Evolutionary conservation across 1,139 yeast genomes (phyloP).

Genomic region (Debaryomyces sp.): DNA sequence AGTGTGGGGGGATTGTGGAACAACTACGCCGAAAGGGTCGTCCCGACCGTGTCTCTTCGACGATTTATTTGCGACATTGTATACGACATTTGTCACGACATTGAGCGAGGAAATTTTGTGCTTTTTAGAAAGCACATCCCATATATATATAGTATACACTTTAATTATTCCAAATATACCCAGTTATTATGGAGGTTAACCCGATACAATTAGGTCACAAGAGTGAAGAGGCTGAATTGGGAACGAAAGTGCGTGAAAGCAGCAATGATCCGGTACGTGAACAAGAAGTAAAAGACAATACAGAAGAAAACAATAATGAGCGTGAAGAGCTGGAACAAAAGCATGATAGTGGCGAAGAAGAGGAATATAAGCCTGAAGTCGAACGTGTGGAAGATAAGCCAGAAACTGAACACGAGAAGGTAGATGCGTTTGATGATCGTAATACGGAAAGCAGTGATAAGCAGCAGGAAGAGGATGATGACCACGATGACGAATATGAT

Average conservation of each 20-base stretch:
- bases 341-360: background rate
- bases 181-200: constrained; percentile 9
- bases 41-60: too few species aligned
- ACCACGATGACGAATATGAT: background rate
- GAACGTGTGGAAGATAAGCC: background rate
- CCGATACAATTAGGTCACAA: constrained; percentile 7
- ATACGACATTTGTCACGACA: background rate
- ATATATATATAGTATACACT: background rate
- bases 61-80: background rate
- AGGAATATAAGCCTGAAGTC: background rate
- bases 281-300: background rate
- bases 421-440: background rate
- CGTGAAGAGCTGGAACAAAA: background rate
- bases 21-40: background rate
- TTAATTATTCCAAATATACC: background rate
- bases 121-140: background rate
- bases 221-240: background rate
- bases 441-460: background rate
- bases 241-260: background rate
- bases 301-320: constrained; percentile 3
- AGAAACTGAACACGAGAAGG: background rate
- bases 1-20: background rate
- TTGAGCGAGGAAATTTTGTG: background rate
- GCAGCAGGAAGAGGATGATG: background rate
- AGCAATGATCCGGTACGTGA: background rate